Base-by-base conservation (phyloP, 2,329 filamentous ascomycete species). In the Pseudomassariella vexata region DNA sequence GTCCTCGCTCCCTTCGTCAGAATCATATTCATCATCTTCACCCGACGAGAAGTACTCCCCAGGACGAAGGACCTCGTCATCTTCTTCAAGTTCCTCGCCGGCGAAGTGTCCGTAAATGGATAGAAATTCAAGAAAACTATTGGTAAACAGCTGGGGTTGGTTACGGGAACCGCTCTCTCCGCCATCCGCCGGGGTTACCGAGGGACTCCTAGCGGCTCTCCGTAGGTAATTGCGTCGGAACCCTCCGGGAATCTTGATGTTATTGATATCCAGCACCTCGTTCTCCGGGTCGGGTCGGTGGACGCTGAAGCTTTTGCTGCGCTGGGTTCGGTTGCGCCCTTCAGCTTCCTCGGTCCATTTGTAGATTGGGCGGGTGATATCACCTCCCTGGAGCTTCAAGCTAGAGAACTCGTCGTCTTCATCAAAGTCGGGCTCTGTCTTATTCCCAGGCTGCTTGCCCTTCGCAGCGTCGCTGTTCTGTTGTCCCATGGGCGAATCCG, bases 61-160 rank as follows among this genome's bases (percentile, higher is more conserved):
- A 2, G 87, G 86, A 5, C 73, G 78, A 10, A 95, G 66, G 2
- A 80, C 85, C 57, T 96, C 90, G 47, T 96, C 92, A 47, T 96
- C 92, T 59, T 98, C 92, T 56, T 95, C 89, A 9, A 98, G 73
- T 53, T 95, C 85, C 59, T 98, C 92, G 60, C 92, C 92, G 2
- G 92, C 92, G 55, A 98, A 98, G 62, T 98, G 92, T 4, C 92
- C 92, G 48, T 95, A 98, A 19, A 98, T 73, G 6, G 86, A 89
- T 30, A 98, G 58, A 49, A 98, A 98, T 56, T 98, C 94, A 38
- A 98, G 75, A 55, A 98, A 98, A 59, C 85, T 98, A 44, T 75
- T 88, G 1, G 92, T 95, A 37, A 95, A 79, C 19, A 94, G 68
- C 40, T 77, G 76, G 22, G 74, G 75, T 34, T 70, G 67, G 28